A percentile compares a stretch with the other conserved stretches of the same genome.
Conservation (phyloP, 768 basidiomycete species). For the Podaxis carcinomalis region DNA sequence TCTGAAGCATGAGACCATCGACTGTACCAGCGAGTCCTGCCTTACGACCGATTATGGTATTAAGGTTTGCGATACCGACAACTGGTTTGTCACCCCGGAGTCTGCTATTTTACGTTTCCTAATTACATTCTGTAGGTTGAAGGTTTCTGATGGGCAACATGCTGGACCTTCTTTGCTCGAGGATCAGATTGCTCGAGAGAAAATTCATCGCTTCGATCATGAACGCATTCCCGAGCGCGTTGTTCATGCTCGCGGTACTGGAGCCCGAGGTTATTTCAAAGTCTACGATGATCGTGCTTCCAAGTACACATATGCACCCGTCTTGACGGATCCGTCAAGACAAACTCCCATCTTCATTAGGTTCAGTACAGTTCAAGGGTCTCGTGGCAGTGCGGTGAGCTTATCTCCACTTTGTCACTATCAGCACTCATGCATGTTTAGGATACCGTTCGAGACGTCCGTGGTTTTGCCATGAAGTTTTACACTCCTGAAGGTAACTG, state of each 20-base stretch:
- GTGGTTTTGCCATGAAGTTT: slow-evolving; percentile 82
- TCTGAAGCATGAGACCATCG: slow-evolving; percentile 27
- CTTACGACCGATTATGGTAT: slow-evolving; percentile 65
- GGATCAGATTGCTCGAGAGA: slow-evolving; percentile 71
- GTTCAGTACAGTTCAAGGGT: slow-evolving; percentile 84
- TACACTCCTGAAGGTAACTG: slow-evolving; percentile 85
- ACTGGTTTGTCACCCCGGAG: slow-evolving; percentile 41
- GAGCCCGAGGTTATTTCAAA: slow-evolving; percentile 82
- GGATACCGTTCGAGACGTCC: slow-evolving; percentile 79
- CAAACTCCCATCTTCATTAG: slow-evolving; percentile 77
- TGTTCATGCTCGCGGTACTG: slow-evolving; percentile 67
- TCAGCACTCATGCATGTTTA: slow-evolving; percentile 17
- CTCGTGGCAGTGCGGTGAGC: slow-evolving; percentile 75
- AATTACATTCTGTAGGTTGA: slow-evolving; percentile 40
- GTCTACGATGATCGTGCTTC: slow-evolving; percentile 63
- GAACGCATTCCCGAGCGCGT: slow-evolving; percentile 89
- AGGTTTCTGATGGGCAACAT: slow-evolving; percentile 38
- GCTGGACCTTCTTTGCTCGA: slow-evolving; percentile 76
- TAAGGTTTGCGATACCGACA: slow-evolving; percentile 57
- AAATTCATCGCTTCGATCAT: slow-evolving; percentile 78
- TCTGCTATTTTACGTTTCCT: background rate
- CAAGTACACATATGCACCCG: slow-evolving; percentile 66
- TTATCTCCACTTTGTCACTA: background rate
- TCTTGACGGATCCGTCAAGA: slow-evolving; percentile 68
- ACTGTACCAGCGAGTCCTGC: slow-evolving; percentile 22